Conservation (phyloP, 768 basidiomycete genomes). For the Multifurca ochricompacta region DNA sequence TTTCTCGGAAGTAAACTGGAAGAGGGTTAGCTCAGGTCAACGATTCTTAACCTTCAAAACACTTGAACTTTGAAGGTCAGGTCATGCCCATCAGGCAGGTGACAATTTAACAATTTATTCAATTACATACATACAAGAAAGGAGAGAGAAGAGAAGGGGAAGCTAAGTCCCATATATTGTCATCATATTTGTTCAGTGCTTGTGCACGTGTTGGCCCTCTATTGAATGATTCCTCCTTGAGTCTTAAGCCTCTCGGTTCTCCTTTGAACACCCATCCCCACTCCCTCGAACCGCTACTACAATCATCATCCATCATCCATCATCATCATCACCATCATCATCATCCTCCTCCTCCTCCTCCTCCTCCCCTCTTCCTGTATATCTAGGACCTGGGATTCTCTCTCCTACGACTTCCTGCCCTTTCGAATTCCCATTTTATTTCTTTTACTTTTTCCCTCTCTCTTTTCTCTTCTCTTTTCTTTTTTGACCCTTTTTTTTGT, state of each 20-base stretch:
- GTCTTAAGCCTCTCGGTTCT: constrained; percentile 10
- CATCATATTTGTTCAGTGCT: background rate
- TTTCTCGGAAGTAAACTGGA: background rate
- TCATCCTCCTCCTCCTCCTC: background rate
- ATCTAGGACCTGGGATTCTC: no score
- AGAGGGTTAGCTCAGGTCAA: constrained; percentile 7
- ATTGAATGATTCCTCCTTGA: constrained; percentile 13
- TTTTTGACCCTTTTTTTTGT: background rate
- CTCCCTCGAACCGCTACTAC: no score
- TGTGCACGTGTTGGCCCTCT: constrained; percentile 8
- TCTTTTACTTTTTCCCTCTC: background rate
- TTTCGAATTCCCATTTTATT: background rate
- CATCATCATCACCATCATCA: no score
- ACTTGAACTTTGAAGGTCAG: no score
- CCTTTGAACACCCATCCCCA: background rate
- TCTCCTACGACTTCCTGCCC: no score
- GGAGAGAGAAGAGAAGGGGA: background rate
- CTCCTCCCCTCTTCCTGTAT: background rate
- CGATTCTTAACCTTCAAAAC: no score
- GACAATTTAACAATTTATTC: background rate
- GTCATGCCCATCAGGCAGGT: background rate
- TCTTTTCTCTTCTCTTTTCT: background rate
- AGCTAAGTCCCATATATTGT: background rate
- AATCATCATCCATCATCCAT: no score
- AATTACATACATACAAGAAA: constrained; percentile 1